A percentile compares a stretch with the other conserved stretches of the same genome.
Evolutionary conservation across 768 basidiomycete genomes (phyloP).

Genomic region (Lactarius psammicola): DNA sequence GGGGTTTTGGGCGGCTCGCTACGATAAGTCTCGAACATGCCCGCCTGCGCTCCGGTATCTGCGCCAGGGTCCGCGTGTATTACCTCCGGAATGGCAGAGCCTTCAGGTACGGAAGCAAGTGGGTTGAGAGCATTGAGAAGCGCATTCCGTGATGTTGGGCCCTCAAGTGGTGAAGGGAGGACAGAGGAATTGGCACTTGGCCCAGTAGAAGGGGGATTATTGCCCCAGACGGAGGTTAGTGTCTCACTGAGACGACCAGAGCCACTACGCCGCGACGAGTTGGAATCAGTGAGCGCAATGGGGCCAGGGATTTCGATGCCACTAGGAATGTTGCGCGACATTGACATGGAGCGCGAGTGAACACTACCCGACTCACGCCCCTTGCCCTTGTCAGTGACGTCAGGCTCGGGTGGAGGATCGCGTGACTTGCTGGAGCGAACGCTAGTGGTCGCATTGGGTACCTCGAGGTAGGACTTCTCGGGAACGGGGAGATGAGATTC

Average conservation of each 20-base stretch:
- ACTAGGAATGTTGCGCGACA: constrained; percentile 29
- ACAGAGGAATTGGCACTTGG: constrained; percentile 24
- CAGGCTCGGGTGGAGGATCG: constrained; percentile 30
- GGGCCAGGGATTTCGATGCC: constrained; percentile 38
- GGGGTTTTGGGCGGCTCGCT: constrained; percentile 24
- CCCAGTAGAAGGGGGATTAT: constrained; percentile 18
- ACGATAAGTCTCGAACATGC: constrained; percentile 21
- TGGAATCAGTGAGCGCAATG: constrained; percentile 34
- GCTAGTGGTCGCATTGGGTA: constrained; percentile 26
- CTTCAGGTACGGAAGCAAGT: constrained; percentile 28
- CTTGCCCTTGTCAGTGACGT: constrained; percentile 32
- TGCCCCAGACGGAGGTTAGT: constrained; percentile 52
- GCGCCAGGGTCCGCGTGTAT: constrained; percentile 5
- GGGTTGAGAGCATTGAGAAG: constrained; percentile 32
- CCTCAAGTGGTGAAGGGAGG: constrained; percentile 32
- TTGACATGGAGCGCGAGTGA: constrained; percentile 17
- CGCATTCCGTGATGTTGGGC: constrained; percentile 32
- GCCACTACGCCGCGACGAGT: constrained; percentile 40
- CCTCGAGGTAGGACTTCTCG: constrained; percentile 33
- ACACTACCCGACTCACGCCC: constrained; percentile 28
- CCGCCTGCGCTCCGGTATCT: background rate
- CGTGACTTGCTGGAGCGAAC: constrained; percentile 24
- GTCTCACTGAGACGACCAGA: constrained; percentile 43
- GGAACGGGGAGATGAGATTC: constrained; percentile 33
- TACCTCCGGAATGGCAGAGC: constrained; percentile 24